A percentile compares a stretch with the other conserved stretches of the same genome.
These are phyloP conservation scores for Agrocybe chaxingu DNA, from an alignment of 768 basidiomycete genomes.

Conservation along the genomic window DNA sequence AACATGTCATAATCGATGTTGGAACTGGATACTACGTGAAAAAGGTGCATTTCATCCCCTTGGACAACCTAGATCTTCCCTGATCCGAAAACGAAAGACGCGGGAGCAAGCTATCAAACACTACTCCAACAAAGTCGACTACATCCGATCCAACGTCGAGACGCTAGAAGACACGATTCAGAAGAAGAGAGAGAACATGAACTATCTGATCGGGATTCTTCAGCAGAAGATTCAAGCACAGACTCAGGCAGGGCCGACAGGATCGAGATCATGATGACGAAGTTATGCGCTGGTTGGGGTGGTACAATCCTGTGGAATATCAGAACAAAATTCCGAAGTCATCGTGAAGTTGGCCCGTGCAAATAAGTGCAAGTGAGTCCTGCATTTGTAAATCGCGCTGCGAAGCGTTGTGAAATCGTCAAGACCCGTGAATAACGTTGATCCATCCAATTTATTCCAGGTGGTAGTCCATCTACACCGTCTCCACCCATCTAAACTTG, in stretches of 20 bases:
- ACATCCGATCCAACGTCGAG: constrained; percentile 80
- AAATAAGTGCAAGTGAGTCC: no score
- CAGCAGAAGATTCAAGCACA: constrained; percentile 53
- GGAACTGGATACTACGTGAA: constrained; percentile 97
- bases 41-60: constrained; percentile 57
- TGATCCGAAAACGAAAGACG: constrained; percentile 43
- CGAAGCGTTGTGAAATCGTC: no score
- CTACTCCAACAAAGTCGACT: constrained; percentile 79
- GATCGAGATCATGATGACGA: constrained; percentile 8
- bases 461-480: no score
- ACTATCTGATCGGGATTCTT: constrained; percentile 67
- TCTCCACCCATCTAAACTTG: no score
- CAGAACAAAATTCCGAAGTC: not conserved
- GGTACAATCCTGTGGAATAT: not conserved
- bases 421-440: no score
- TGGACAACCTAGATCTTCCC: not conserved
- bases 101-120: constrained; percentile 77
- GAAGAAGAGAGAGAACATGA: constrained; percentile 89
- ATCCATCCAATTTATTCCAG: no score
- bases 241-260: constrained; percentile 18
- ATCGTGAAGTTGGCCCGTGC: no score
- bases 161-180: constrained; percentile 84
- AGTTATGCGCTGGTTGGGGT: not conserved
- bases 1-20: constrained; percentile 90
- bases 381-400: no score